phyloP scores from a whole-genome alignment of 352 stramenopile species.

The Pythium insidiosum region DNA sequence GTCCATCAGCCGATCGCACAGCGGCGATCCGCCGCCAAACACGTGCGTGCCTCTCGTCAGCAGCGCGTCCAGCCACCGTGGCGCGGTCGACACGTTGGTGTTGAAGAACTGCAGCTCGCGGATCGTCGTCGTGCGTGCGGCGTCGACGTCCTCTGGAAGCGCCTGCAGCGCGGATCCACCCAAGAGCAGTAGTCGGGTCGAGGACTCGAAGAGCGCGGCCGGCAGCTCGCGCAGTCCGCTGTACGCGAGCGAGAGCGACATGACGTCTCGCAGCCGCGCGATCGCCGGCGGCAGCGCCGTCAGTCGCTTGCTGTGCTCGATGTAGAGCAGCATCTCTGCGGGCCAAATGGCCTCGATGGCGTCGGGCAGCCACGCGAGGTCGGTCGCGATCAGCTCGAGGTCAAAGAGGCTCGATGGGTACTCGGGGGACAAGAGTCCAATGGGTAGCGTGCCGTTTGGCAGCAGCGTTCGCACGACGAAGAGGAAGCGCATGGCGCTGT shows the following conservation, averaged over 20 bases:
- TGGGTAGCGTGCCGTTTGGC: background rate
- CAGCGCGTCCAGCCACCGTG: too few species aligned
- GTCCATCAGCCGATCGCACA: too few species aligned
- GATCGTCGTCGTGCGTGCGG: too few species aligned
- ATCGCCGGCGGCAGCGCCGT: background rate
- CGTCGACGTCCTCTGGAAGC: too few species aligned
- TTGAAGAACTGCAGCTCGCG: too few species aligned
- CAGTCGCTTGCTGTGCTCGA: conserved; percentile 5
- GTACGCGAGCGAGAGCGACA: conserved; percentile 2
- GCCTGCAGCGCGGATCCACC: too few species aligned
- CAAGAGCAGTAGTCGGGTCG: too few species aligned
- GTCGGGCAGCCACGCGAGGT: background rate
- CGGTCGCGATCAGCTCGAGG: conserved; percentile 2
- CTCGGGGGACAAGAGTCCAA: conserved; percentile 1
- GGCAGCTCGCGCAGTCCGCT: conserved; percentile 3
- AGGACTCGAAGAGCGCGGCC: conserved; percentile 1
- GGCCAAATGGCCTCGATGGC: conserved; percentile 1
- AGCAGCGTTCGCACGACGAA: conserved; percentile 7
- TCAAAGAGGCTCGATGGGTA: conserved; percentile 4
- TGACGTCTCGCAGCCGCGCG: background rate
- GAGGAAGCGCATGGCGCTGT: conserved; percentile 1
- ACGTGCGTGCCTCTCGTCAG: too few species aligned
- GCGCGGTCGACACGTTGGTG: too few species aligned
- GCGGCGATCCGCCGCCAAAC: too few species aligned
- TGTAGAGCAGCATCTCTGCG: background rate